Percentiles rank a stretch among this genome's conserved stretches.
Conservation (phyloP, 495 filamentous ascomycete species). For the Entonaema liquescens region DNA sequence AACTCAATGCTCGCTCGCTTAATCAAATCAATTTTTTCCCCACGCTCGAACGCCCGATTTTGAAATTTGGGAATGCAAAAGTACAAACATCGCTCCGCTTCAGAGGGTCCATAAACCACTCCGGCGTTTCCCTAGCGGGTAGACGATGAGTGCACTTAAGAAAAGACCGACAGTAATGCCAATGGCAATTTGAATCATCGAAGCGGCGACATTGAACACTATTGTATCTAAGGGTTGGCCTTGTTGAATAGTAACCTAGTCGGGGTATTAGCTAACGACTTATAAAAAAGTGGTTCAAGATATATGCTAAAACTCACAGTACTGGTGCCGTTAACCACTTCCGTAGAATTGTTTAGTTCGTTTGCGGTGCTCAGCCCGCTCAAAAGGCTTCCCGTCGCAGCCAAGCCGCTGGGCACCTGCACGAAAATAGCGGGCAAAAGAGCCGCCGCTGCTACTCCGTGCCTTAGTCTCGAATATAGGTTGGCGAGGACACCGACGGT, state of each 20-base stretch:
- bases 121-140: constrained; percentile 90
- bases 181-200: constrained; percentile 91
- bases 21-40: constrained; percentile 16
- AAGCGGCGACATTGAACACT: constrained; percentile 84
- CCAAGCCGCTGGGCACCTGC: constrained; percentile 88
- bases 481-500: constrained; percentile 88
- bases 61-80: constrained; percentile 7
- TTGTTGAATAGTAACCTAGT: constrained; percentile 31
- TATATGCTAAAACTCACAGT: constrained; percentile 26
- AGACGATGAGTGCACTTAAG: constrained; percentile 83
- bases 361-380: constrained; percentile 87
- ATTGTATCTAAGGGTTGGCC: constrained; percentile 63
- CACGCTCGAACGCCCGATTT: constrained; percentile 26
- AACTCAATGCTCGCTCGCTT: constrained; percentile 37
- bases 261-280: constrained; percentile 3
- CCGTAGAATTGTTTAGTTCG: constrained; percentile 65
- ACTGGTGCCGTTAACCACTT: constrained; percentile 39
- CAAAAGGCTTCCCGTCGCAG: constrained; percentile 82
- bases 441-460: constrained; percentile 86
- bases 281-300: background rate
- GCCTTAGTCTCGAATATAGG: constrained; percentile 81
- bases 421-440: constrained; percentile 96
- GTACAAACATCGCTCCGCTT: constrained; percentile 27
- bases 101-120: constrained; percentile 91
- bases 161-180: constrained; percentile 93